A percentile compares a stretch with the other conserved stretches of the same genome.
Conservation (phyloP, 1,284 basidiomycete species). For the Jaminaea rosea region DNA sequence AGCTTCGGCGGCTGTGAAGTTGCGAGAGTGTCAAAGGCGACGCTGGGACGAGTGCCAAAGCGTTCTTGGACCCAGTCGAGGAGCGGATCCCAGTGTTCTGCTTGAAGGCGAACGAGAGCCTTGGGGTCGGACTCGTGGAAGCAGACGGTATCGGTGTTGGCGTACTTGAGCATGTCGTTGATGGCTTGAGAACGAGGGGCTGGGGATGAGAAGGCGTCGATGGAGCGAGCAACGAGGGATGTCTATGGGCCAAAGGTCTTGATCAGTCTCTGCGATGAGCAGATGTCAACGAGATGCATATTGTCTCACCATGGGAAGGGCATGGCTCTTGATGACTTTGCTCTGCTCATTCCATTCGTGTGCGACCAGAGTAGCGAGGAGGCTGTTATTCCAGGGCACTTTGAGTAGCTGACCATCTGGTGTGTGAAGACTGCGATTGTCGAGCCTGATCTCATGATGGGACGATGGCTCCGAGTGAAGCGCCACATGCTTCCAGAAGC, state of each 20-base stretch:
- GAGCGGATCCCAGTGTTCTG: slow-evolving; percentile 81
- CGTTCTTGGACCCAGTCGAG: slow-evolving; percentile 69
- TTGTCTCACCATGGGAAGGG: slow-evolving; percentile 70
- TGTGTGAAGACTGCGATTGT: slow-evolving; percentile 76
- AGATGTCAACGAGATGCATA: no score
- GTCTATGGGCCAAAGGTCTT: no score
- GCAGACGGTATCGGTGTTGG: slow-evolving; percentile 92
- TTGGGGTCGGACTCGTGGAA: slow-evolving; percentile 73
- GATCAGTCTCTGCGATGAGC: no score
- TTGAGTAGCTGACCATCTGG: slow-evolving; percentile 67
- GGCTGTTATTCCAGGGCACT: slow-evolving; percentile 61
- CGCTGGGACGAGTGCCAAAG: slow-evolving; percentile 43
- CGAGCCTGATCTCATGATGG: slow-evolving; percentile 58
- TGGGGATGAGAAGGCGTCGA: slow-evolving; percentile 7
- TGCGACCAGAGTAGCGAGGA: slow-evolving; percentile 77
- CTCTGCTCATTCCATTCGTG: slow-evolving; percentile 94
- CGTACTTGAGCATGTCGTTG: slow-evolving; percentile 68
- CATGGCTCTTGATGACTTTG: slow-evolving; percentile 73
- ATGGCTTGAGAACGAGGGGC: slow-evolving; percentile 37
- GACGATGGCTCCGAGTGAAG: not conserved
- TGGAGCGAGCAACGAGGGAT: not conserved
- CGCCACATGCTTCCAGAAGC: slow-evolving; percentile 10
- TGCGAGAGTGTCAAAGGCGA: not conserved
- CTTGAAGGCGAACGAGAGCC: slow-evolving; percentile 68
- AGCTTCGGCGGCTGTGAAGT: slow-evolving; percentile 15